Base-by-base conservation (phyloP, 2,329 filamentous ascomycete species). In the Epichloe amarillans region DNA sequence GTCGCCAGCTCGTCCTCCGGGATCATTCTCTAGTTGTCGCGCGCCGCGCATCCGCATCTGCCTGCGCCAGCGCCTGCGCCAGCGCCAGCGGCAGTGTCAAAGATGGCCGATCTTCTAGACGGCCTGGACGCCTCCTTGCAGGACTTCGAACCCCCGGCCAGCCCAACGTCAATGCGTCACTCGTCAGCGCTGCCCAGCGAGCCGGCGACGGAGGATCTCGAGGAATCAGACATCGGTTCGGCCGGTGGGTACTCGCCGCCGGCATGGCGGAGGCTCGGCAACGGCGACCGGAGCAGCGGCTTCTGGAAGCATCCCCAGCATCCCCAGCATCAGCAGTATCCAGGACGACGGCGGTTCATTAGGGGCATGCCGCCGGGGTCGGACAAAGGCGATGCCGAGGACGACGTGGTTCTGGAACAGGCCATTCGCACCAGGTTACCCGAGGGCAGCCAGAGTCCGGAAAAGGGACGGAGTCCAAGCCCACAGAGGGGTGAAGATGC, bases 221-320 rank as follows among this genome's bases (percentile, higher is more conserved):
- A 71, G 67, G 73, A 68, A 41, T 69, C 66, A 66, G 74, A 71
- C 57, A 62, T 56, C 58, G 67, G 55, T 60, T 80, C 76, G 62
- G 71, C 56, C 60, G 75, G 75, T 72, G 76, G 76, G 55, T 81
- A 76, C 69, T 79, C 74, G 60, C 77, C 77, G 51, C 77, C 77
- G 55, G 77, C 77, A 46, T 81, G 77, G 77, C 72, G 75, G 61
- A 75, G 76, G 57, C 75, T 80, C 65, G 73, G 71, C 69, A 80
- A 79, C 72, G 77, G 76, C 59, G 71, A 73, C 57, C 71, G 73
- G 61, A 77, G 72, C 64, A 76, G 70, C 60, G 76, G 76, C 55
- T 80, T 82, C 62, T 82, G 83, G 75, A 75, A 36, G 50, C 53
- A 52, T 15, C 47, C 19, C 17, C 54, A 36, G 50, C 53, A 52